Evolutionary conservation across 2,329 filamentous ascomycete species (phyloP), one percentile per base, ranked within the genome.

Genomic region (Drechslerella dactyloides): DNA sequence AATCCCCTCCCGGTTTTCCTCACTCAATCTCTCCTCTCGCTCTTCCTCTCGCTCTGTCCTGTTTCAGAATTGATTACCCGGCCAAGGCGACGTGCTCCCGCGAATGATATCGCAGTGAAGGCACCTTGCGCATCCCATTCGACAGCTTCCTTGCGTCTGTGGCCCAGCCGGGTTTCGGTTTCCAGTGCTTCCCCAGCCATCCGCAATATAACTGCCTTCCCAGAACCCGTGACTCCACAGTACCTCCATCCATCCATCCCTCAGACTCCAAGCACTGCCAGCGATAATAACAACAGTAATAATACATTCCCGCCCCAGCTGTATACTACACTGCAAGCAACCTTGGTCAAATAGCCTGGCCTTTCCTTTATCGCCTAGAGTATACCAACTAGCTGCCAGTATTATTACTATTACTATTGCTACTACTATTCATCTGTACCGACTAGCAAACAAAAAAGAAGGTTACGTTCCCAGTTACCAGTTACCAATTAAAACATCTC

Each of bases 1-100:
- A 53, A 48, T 50, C 48, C 33, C 53, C 50, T 63, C 7, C 30
- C 17, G 21, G 13, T 59, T 13, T 35, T 24, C 51, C 40, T 62
- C 61, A 53, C 48, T 33, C n/a, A 5, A 44, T 24, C 42, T 61
- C 56, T 56, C 37, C 30, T 56, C 51, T 61, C 33, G 48, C 37
- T 51, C 50, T 42, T 58, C 52, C 54, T 51, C 60, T 64, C 51
- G 42, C 52, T 72, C 55, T 65, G 27, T 8, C 27, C 27, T 50
- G 60, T 64, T 72, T 72, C 60, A 72, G 59, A 59, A 64, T 72
- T 72, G 68, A 60, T 72, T 60, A 65, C 48, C 68, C 60, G 57
- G 68, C 68, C 60, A 72, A 72, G 68, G 54, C 60, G 33, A 51
- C 24, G 27, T 35, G 42, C 51, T 53, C 52, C 68, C 60, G 42